phyloP scores from a whole-genome alignment of 2,329 filamentous ascomycete genomes.

The Arthroderma sp. region DNA sequence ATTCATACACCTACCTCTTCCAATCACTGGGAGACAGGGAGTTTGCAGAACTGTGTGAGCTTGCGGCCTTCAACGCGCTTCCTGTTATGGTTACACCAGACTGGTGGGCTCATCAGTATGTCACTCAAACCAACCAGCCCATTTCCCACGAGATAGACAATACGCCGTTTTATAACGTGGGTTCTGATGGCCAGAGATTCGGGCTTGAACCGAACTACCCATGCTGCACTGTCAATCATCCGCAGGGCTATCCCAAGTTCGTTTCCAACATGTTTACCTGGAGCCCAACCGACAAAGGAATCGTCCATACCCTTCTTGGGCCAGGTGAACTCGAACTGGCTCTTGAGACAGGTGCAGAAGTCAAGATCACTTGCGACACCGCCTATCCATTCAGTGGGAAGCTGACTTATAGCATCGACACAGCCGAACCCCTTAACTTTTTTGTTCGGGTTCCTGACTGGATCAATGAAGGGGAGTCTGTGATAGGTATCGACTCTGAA shows the following conservation, averaged over 20 bases:
- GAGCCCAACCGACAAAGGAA: slow-evolving; percentile 27
- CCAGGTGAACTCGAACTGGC: slow-evolving; percentile 32
- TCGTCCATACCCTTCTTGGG: slow-evolving; percentile 40
- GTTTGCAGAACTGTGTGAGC: slow-evolving; percentile 41
- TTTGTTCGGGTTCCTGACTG: slow-evolving; percentile 36
- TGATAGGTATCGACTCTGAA: slow-evolving; percentile 14
- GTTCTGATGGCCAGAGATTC: slow-evolving; percentile 34
- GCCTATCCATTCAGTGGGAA: slow-evolving; percentile 36
- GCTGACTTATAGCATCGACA: slow-evolving; percentile 29
- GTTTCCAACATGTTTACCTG: slow-evolving; percentile 35
- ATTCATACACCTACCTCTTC: slow-evolving; percentile 40
- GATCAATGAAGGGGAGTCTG: slow-evolving; percentile 19
- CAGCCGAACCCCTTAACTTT: slow-evolving; percentile 28
- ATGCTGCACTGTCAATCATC: slow-evolving; percentile 48
- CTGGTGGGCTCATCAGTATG: slow-evolving; percentile 46
- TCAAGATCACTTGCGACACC: slow-evolving; percentile 36
- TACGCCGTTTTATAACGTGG: slow-evolving; percentile 39
- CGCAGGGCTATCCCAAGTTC: slow-evolving; percentile 45
- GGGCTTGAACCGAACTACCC: slow-evolving; percentile 40
- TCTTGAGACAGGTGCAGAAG: slow-evolving; percentile 22
- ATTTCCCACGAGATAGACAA: slow-evolving; percentile 31
- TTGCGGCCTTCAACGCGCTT: slow-evolving; percentile 42
- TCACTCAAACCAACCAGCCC: slow-evolving; percentile 42
- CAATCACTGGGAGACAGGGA: slow-evolving; percentile 33
- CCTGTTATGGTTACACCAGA: slow-evolving; percentile 39